Base-by-base conservation (phyloP, 169 alveolate species). In the Babesia gibsoni region DNA sequence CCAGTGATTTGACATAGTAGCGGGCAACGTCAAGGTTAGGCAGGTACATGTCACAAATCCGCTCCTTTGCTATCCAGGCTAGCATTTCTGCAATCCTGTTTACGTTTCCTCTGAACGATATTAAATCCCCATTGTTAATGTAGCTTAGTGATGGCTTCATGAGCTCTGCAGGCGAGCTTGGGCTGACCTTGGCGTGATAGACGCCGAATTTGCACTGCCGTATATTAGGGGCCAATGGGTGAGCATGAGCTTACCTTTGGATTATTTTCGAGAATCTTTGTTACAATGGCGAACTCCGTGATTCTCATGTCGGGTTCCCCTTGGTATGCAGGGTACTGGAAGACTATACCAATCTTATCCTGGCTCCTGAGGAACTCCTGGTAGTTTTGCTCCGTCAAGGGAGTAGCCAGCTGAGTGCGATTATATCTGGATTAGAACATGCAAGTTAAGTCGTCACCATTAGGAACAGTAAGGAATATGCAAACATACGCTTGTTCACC, bases 61-160 rank as follows among this genome's bases (percentile, higher is more conserved):
- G 53, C 32, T 63, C 73, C 25, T 25, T 29, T 14, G 79, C 65
- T 33, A 74, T 63, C 84, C 84, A 74, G 12, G 69, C 43, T 64
- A 74, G 23, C 36, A 74, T 65, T 23, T 41, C 43, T 9, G 68
- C 73, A 36, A 59, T 35, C 37, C 50, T 73, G 25, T 46, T 52
- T 4, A 52, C 50, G 14, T 49, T 43, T 8, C 75, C 80, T 0
- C 58, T 54, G 53, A 58, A 43, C 14, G 52, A 41, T 18, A 50
- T 42, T 41, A 54, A 23, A 16, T 64, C 43, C 2, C 79, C 84
- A 25, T 74, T 64, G 32, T 46, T 74, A 18, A 67, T 35, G 70
- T 74, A 74, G 46, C 66, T 67, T 22, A 74, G 37, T 18, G 58
- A 25, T n/a, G 84, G 63, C 69, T 74, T 68, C 79, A 74, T 54